These are phyloP conservation scores for Umbelopsis sp. DNA, from an alignment of 371 early-diverging fungal species.

Conservation along the genomic window DNA sequence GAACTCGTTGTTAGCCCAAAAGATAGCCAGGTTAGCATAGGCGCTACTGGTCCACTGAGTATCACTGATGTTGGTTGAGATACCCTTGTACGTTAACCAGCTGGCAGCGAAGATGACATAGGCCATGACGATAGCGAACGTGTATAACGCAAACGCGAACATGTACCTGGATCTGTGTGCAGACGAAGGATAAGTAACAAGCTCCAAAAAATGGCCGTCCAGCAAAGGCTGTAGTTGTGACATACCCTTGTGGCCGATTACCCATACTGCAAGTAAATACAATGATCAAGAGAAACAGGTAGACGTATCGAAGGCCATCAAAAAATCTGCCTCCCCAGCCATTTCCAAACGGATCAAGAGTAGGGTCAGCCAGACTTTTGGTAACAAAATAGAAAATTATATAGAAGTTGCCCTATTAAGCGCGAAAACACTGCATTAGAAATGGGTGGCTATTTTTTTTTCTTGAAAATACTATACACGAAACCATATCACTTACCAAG, in stretches of 20 bases:
- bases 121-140: slow-evolving; percentile 39
- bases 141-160: slow-evolving; percentile 55
- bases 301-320: slow-evolving; percentile 68
- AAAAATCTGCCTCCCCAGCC: slow-evolving; percentile 67
- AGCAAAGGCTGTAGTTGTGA: slow-evolving; percentile 37
- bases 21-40: slow-evolving; percentile 22
- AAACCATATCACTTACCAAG: slow-evolving; percentile 60
- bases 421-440: neutral
- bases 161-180: slow-evolving; percentile 52
- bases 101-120: slow-evolving; percentile 31
- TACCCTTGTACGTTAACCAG: slow-evolving; percentile 48
- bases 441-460: neutral
- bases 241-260: slow-evolving; percentile 90
- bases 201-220: slow-evolving; percentile 34
- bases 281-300: slow-evolving; percentile 74
- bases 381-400: slow-evolving; percentile 86
- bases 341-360: slow-evolving; percentile 68
- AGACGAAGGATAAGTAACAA: slow-evolving; percentile 20
- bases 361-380: slow-evolving; percentile 54
- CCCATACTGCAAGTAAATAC: slow-evolving; percentile 89
- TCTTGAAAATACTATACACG: neutral
- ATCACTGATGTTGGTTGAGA: slow-evolving; percentile 29
- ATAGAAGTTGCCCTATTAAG: slow-evolving; percentile 74
- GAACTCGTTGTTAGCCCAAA: slow-evolving; percentile 37
- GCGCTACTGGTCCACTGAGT: slow-evolving; percentile 18